phyloP scores from a whole-genome alignment of 2,329 filamentous ascomycete genomes.

The Lachnellula arida region DNA sequence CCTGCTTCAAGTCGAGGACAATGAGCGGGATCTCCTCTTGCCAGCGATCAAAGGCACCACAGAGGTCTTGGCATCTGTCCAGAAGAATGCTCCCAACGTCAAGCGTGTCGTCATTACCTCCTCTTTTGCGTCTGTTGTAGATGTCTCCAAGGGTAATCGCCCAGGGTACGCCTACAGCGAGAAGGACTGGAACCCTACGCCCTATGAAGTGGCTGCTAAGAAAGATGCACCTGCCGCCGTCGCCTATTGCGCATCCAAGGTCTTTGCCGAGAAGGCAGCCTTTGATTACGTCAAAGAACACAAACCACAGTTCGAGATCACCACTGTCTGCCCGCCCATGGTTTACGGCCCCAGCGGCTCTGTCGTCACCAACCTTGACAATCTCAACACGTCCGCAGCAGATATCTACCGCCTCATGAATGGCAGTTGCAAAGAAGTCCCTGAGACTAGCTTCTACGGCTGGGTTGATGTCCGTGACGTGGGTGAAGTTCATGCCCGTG shows the following conservation, averaged over 20 bases:
- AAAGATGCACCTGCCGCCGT: conserved; percentile 8
- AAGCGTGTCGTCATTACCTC: conserved; percentile 49
- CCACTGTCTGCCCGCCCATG: conserved; percentile 56
- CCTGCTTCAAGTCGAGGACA: conserved; percentile 29
- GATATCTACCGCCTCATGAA: conserved; percentile 60
- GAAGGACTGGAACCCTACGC: conserved; percentile 50
- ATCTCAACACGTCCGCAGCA: conserved; percentile 67
- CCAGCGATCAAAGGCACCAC: conserved; percentile 50
- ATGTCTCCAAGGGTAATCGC: conserved; percentile 45
- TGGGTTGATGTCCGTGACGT: conserved; percentile 59
- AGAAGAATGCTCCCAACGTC: conserved; percentile 35
- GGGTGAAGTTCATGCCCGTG: conserved; percentile 55
- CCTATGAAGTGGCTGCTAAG: conserved; percentile 38
- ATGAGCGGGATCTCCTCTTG: conserved; percentile 40
- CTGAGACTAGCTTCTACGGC: conserved; percentile 41
- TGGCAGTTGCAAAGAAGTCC: conserved; percentile 52
- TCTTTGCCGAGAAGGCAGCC: conserved; percentile 60
- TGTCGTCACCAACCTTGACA: conserved; percentile 53
- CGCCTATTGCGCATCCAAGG: conserved; percentile 42
- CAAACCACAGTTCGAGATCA: conserved; percentile 50
- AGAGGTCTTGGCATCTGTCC: conserved; percentile 43
- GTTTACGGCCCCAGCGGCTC: conserved; percentile 59
- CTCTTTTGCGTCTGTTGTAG: conserved; percentile 57
- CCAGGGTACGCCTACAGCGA: conserved; percentile 46
- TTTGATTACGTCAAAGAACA: conserved; percentile 55